Conservation (phyloP, 176 grass and related monocot genomes). For the Zea mays region Zm-B73-REFERENCE-NAM-5.0 NC_050098.1:1129001-1129500, state of each 20-base stretch:
- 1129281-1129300: neutral
- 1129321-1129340: neutral
- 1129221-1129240: conserved; percentile 11
- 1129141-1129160: too few relatives aligned
- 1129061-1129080: too few relatives aligned
- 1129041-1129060: too few relatives aligned
- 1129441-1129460: conserved; percentile 69
- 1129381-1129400: conserved; percentile 70
- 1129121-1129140: too few relatives aligned
- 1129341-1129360: conserved; percentile 2
- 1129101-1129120: too few relatives aligned
- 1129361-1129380: conserved; percentile 7
- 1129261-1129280: conserved; percentile 13
- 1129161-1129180: too few relatives aligned
- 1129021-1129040: too few relatives aligned
- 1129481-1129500: conserved; percentile 77
- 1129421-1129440: conserved; percentile 85
- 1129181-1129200: neutral
- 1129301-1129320: neutral
- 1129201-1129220: neutral
- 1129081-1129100: too few relatives aligned
- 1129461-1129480: conserved; percentile 95
- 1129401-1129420: conserved; percentile 84
- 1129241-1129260: neutral
- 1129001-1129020: too few relatives aligned